Evolutionary conservation across 352 stramenopile species (phyloP), one percentile per base, ranked within the genome.

Genomic region (Pythium angustatum): DNA sequence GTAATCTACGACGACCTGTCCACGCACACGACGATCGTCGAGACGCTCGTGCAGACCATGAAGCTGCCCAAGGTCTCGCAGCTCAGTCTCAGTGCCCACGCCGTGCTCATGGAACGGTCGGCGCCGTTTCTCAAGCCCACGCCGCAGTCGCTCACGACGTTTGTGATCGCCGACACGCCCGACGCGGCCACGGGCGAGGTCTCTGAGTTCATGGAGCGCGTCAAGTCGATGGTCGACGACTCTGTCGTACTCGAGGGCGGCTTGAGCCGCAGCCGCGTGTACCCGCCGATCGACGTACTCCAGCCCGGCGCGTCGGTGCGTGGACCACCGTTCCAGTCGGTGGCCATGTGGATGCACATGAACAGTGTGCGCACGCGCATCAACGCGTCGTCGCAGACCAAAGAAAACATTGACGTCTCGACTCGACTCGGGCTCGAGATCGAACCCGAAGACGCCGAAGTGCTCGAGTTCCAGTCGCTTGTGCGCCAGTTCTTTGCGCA

Each of bases 1-100:
- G 79, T 94, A 22, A 68, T 94, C 30, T 94, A 94, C 71, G 85
- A 94, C 47, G 85, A 94, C 62, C 55, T 94, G 44, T 79, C 85
- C 5, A 84, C 76, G 3, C 85, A 94, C 62, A 90, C 78, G 60
- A 83, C 66, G 47, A 76, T 91, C 15, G 83, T 92, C 24, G 85
- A 94, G 62, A 78, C 64, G 15, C 72, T 94, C n/a, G 79, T 92
- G 54, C 81, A 90, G 64, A 74, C 70, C 50, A 83, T 92, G 70
- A 77, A 77, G 56, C 62, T 94, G 43, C 83, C 85, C 22, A 81
- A 79, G 41, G 68, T 73, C 22, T 73, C 83, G 33, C 77, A 85
- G 63, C 70, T 84, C 31, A 91, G 78, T 59, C 76, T 94, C 12
- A 84, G 80, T 44, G 85, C 70, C 34, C 82, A 92, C 49, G 69